Evolutionary conservation across 2,329 filamentous ascomycete genomes (phyloP).

Genomic region (Ophiostoma ips): DNA sequence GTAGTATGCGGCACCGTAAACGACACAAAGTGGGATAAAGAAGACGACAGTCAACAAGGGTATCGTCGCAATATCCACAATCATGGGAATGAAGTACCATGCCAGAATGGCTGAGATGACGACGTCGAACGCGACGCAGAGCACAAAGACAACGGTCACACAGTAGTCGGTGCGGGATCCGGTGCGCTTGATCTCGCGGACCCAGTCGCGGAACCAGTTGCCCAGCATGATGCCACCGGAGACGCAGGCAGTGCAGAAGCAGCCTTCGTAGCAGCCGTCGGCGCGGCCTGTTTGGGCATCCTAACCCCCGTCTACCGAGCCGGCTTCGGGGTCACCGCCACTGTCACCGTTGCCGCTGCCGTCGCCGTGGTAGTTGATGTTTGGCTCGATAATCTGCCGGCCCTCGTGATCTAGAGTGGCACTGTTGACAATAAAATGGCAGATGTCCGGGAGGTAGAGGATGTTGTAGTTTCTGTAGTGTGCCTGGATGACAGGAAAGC

Average conservation of each 20-base stretch:
- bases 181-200: background rate
- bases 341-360: background rate
- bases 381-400: background rate
- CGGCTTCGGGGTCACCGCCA: background rate
- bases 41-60: background rate
- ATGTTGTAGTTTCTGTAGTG: background rate
- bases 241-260: background rate
- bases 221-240: background rate
- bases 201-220: background rate
- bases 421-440: background rate
- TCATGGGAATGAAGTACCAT: background rate
- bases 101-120: background rate
- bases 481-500: background rate
- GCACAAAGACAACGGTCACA: background rate
- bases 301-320: background rate
- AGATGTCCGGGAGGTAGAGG: background rate
- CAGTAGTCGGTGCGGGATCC: background rate
- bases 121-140: background rate
- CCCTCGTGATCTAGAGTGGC: background rate
- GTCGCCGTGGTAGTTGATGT: background rate
- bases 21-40: background rate
- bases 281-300: background rate
- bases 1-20: background rate
- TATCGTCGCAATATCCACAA: background rate
- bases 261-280: background rate